Evolutionary conservation across 2,329 filamentous ascomycete species (phyloP).

Genomic region (Fusarium sp.): DNA sequence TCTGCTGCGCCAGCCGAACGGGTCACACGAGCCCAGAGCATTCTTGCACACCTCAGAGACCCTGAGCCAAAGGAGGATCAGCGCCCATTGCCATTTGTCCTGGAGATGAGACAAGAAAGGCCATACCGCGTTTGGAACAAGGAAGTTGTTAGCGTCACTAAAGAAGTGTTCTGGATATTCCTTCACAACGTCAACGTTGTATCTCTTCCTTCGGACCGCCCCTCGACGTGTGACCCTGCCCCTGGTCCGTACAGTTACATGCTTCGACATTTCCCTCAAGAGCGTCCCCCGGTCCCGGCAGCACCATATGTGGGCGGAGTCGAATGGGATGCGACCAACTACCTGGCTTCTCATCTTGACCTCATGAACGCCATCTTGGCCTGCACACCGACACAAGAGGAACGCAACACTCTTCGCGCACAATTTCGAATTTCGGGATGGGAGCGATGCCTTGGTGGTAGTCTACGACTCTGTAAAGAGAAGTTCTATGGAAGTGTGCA

Average conservation of each 20-base stretch:
- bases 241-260: constrained; percentile 68
- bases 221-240: constrained; percentile 48
- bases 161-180: constrained; percentile 99
- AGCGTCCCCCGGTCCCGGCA: constrained; percentile 89
- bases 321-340: constrained; percentile 99
- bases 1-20: constrained; percentile 71
- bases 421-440: constrained; percentile 87
- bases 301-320: constrained; percentile 97
- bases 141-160: constrained; percentile 91
- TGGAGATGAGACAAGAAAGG: constrained; percentile 86
- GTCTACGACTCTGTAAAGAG: constrained; percentile 91
- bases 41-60: constrained; percentile 84
- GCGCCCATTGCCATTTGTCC: constrained; percentile 84
- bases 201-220: constrained; percentile 65
- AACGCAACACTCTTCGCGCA: constrained; percentile 82
- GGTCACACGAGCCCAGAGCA: constrained; percentile 75
- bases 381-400: constrained; percentile 74
- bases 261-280: constrained; percentile 81
- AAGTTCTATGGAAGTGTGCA: constrained; percentile 97
- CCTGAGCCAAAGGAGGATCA: constrained; percentile 80
- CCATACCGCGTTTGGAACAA: constrained; percentile 96
- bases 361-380: constrained; percentile 91
- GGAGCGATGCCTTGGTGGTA: constrained; percentile 88
- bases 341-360: constrained; percentile 91
- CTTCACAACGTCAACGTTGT: constrained; percentile 93